Conservation (phyloP, 2,329 filamentous ascomycete genomes). For the Ampelomyces quisqualis region DNA sequence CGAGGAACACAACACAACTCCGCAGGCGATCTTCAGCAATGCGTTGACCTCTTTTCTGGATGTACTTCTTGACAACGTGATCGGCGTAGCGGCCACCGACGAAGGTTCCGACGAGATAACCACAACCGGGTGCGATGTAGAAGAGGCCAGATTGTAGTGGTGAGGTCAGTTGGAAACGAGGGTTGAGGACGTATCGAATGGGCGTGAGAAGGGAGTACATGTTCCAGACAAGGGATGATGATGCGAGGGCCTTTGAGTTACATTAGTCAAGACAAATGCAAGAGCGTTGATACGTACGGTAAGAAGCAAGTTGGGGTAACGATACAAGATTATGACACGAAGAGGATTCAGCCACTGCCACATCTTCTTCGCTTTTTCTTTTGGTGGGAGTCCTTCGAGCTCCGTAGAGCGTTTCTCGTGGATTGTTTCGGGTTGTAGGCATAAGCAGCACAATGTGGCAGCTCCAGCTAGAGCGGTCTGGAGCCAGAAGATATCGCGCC, state of each 20-base stretch:
- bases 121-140: constrained; percentile 71
- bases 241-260: constrained; percentile 53
- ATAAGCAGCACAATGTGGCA: constrained; percentile 60
- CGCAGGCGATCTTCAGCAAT: constrained; percentile 69
- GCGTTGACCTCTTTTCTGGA: constrained; percentile 60
- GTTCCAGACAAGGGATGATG: constrained; percentile 69
- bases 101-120: constrained; percentile 69
- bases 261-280: neutral
- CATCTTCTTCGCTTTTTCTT: constrained; percentile 56
- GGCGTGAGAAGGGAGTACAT: constrained; percentile 70
- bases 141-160: constrained; percentile 70
- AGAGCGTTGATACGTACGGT: constrained; percentile 25
- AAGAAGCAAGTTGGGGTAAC: constrained; percentile 66
- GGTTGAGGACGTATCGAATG: constrained; percentile 72
- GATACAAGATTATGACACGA: constrained; percentile 63
- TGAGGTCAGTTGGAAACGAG: constrained; percentile 66
- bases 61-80: constrained; percentile 64
- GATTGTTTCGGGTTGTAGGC: constrained; percentile 72
- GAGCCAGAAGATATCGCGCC: constrained; percentile 77
- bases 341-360: constrained; percentile 67
- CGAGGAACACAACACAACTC: constrained; percentile 55
- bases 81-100: constrained; percentile 73
- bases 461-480: constrained; percentile 67
- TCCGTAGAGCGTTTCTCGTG: constrained; percentile 64
- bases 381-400: constrained; percentile 55